These are phyloP conservation scores for Debaryomyces fabryi DNA, from an alignment of 1,139 yeast genomes.

Conservation along the genomic window DNA sequence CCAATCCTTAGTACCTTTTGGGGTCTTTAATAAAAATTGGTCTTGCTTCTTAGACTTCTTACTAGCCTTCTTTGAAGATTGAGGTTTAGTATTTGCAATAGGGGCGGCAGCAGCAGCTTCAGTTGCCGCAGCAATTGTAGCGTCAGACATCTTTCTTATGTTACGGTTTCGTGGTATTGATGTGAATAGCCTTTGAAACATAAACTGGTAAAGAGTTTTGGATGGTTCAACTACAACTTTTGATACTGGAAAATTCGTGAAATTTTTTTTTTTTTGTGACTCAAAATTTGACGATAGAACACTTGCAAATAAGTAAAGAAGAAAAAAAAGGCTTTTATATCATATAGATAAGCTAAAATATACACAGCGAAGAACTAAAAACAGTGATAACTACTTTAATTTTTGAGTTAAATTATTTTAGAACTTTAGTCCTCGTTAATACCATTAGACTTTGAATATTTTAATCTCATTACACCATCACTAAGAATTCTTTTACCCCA, in stretches of 20 bases:
- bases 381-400: neutral
- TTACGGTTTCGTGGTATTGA: slow-evolving; percentile 10
- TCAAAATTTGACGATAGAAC: neutral
- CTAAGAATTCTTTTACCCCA: slow-evolving; percentile 84
- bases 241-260: slow-evolving; percentile 3
- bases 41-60: slow-evolving; percentile 40
- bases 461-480: slow-evolving; percentile 56
- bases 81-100: slow-evolving; percentile 13
- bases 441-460: slow-evolving; percentile 38
- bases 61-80: slow-evolving; percentile 16
- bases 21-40: slow-evolving; percentile 79
- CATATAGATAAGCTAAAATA: neutral
- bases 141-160: slow-evolving; percentile 30
- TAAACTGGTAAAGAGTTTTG: slow-evolving; percentile 12
- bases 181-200: slow-evolving; percentile 17
- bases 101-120: slow-evolving; percentile 14
- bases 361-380: neutral
- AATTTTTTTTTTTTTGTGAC: slow-evolving; percentile 8
- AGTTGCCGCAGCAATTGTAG: slow-evolving; percentile 18
- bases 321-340: neutral
- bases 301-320: neutral
- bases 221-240: neutral
- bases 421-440: slow-evolving; percentile 30
- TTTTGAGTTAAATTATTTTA: neutral
- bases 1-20: slow-evolving; percentile 99